Evolutionary conservation across 2,329 filamentous ascomycete species (phyloP), one percentile per base, ranked within the genome.

Genomic region (Apiospora koreana): DNA sequence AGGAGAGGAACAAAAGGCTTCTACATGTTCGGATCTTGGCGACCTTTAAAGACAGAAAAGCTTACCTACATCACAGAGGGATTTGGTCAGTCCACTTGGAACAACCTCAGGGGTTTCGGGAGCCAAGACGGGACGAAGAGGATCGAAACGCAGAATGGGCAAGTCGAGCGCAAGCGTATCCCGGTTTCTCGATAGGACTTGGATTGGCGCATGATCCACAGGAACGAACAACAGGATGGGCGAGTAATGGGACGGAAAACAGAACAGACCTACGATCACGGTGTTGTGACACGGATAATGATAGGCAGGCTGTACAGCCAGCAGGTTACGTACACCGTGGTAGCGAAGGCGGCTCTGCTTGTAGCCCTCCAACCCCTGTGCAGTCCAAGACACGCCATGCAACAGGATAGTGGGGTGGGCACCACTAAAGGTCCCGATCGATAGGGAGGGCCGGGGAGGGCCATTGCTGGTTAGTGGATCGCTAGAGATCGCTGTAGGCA

Each of bases 321-420:
- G 8, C 16, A 31, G 18, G 25, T 58, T 62, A 62, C 54, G 54
- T 38, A 46, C n/a, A 25, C 8, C 21, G 54, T 62, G 25, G 54
- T 62, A 62, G 31, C 38, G 28, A 31, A 62, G 54, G 54, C 54
- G 54, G 54, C 54, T 62, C 54, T 62, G 54, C 54, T 38, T 18
- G 16, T 2, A n/a, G 4, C 43, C 18, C 21, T 21, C 43, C 28
- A 21, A 62, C 31, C 54, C 54, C 54, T 38, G 54, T 43, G 31
- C 54, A 62, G 54, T 38, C 54, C 54, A 62, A 62, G 54, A 62
- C 54, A 62, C 54, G 54, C 54, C 54, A 62, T 62, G 54, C 54
- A 62, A 62, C 54, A 62, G 54, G 54, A 62, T 62, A 38, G 31
- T 38, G 31, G 54, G 54, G 54, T 38, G 9, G 18, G 28, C 9